Base-by-base conservation (phyloP, 352 stramenopile genomes). In the Pythium scleroteichum region DNA sequence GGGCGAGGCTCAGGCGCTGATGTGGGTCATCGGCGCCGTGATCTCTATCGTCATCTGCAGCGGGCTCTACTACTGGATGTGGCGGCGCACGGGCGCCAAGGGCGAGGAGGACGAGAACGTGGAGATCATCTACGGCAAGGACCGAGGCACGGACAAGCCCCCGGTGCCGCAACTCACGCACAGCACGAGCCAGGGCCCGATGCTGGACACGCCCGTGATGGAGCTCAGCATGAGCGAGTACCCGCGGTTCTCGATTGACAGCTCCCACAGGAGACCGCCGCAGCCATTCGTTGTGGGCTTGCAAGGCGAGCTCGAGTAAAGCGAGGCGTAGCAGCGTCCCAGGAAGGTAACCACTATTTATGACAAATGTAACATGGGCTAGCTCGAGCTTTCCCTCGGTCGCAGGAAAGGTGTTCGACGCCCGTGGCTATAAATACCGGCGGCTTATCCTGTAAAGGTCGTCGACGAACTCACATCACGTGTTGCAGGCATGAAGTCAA, bases 61-160 rank as follows among this genome's bases (percentile, higher is more conserved):
- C 9, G 20, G 27, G 10, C 33, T 62, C 4, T 62, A 54, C 44
- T 54, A 41, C 27, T 62, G 54, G 54, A 49, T 62, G 22, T 62
- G 54, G 54, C 35, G 17, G n/a, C 42, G 54, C 44, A 62, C 42
- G 22, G 33, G 33, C 22, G 45, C 40, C 23, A 41, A 59, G 23
- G 19, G 29, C 39, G 53, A 45, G 35, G 41, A 44, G 3, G 29
- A 29, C 6, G 38, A 44, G 38, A 44, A 20, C 38, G 14, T 20
- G 13, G 38, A 44, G 38, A 46, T 45, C 33, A 35, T 45, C 32
- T 33, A 22, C n/a, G 14, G 10, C 50, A 46, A 46, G 35, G 33
- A 56, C 50, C 40, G 51, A n/a, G 6, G 7, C n/a, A 16, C 35
- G 1, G 2, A 26, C 2, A 54, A 54, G n/a, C 47, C 47, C 24